A percentile compares a stretch with the other conserved stretches of the same genome.
phyloP scores from a whole-genome alignment of 768 basidiomycete genomes.

The Gelatoporia subvermispora region DNA sequence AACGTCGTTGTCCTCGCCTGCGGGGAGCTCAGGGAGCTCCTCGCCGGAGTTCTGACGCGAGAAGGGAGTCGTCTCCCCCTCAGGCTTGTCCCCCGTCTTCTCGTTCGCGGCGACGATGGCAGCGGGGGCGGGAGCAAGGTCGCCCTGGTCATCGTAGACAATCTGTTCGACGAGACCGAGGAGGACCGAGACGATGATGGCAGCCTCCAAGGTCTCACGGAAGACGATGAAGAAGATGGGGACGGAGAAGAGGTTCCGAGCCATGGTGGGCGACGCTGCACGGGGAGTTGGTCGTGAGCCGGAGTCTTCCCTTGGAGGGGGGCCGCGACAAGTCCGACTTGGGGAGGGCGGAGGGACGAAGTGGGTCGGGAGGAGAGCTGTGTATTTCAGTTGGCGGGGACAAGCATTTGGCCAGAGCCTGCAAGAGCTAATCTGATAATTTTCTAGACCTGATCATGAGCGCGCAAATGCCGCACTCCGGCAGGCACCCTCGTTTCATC shows the following conservation, averaged over 20 bases:
- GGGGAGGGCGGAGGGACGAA: conserved; percentile 4
- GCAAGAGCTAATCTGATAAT: conserved; percentile 24
- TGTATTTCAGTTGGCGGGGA: not conserved
- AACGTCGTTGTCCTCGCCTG: conserved; percentile 15
- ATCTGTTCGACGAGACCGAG: conserved; percentile 90
- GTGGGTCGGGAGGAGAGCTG: conserved; percentile 2
- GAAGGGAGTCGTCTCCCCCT: not conserved
- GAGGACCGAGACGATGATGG: conserved; percentile 88
- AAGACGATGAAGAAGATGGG: conserved; percentile 97
- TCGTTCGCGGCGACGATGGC: conserved; percentile 5
- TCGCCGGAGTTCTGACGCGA: conserved; percentile 4
- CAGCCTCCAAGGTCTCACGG: conserved; percentile 89
- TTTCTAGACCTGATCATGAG: conserved; percentile 3
- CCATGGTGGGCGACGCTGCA: conserved; percentile 39
- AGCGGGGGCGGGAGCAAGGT: conserved; percentile 5
- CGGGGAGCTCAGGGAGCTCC: conserved; percentile 14
- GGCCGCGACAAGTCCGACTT: not conserved
- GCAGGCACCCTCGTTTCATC: conserved; percentile 9
- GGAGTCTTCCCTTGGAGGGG: not conserved
- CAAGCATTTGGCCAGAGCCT: not conserved
- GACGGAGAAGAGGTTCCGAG: conserved; percentile 75
- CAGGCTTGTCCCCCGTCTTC: conserved; percentile 14
- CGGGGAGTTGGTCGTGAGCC: conserved; percentile 6
- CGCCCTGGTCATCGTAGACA: conserved; percentile 30
- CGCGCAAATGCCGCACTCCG: conserved; percentile 2